Evolutionary conservation across 1,139 yeast genomes (phyloP).

Genomic region (Zygosaccharomyces pseudobailii): DNA sequence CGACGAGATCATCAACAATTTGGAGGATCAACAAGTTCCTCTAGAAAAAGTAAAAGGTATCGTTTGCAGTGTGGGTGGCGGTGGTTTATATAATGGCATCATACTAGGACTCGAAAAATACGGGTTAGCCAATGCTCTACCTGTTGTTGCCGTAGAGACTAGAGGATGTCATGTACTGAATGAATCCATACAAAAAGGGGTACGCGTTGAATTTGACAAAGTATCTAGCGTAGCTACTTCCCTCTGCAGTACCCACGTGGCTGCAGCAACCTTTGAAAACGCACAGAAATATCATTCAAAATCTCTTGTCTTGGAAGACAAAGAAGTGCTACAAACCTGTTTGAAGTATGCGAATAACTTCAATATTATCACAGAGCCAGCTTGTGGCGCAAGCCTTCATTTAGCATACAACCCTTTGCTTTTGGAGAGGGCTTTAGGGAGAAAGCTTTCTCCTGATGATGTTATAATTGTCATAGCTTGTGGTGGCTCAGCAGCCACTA

Average conservation of each 20-base stretch:
- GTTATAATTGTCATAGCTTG: conserved; percentile 56
- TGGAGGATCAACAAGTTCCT: conserved; percentile 25
- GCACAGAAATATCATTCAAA: conserved; percentile 39
- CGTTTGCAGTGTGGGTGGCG: conserved; percentile 71
- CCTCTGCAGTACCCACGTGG: conserved; percentile 55
- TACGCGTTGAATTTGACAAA: conserved; percentile 41
- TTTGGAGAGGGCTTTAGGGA: conserved; percentile 34
- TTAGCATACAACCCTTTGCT: conserved; percentile 42
- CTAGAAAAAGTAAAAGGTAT: conserved; percentile 47
- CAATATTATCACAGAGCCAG: conserved; percentile 59
- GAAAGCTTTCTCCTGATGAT: conserved; percentile 41
- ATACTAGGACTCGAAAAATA: conserved; percentile 49
- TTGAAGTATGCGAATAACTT: conserved; percentile 46
- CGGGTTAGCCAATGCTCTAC: conserved; percentile 38
- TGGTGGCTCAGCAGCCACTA: conserved; percentile 54
- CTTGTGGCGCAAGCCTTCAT: conserved; percentile 69
- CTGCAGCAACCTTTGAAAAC: conserved; percentile 43
- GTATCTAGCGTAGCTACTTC: conserved; percentile 57
- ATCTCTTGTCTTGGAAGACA: conserved; percentile 49
- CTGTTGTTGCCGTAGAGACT: conserved; percentile 56
- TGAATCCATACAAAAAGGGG: conserved; percentile 44
- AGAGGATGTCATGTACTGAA: conserved; percentile 54
- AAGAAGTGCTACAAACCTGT: conserved; percentile 50
- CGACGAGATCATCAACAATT: conserved; percentile 50
- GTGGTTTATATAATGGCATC: conserved; percentile 65